A percentile compares a stretch with the other conserved stretches of the same genome.
Evolutionary conservation across 1,284 basidiomycete genomes (phyloP).

Genomic region (Microbotryum saponariae): DNA sequence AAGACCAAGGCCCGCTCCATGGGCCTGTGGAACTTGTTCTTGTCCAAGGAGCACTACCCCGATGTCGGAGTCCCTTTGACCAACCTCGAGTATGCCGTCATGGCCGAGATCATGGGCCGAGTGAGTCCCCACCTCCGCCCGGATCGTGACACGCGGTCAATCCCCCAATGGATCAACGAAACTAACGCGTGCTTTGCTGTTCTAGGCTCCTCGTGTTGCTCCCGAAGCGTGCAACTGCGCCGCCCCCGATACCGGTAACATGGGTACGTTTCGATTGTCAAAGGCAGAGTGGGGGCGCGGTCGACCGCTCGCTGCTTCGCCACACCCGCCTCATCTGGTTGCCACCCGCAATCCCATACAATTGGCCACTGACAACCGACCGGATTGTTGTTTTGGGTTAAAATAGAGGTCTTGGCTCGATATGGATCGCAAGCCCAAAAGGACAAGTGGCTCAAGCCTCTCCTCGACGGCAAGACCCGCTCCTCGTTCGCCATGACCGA

Average conservation of each 20-base stretch:
- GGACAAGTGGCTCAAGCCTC: slow-evolving; percentile 76
- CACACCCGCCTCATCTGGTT: slow-evolving; percentile 2
- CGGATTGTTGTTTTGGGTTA: slow-evolving; percentile 37
- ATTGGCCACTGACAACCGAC: not conserved
- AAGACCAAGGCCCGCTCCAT: slow-evolving; percentile 78
- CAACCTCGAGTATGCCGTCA: slow-evolving; percentile 95
- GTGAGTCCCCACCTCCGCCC: not conserved
- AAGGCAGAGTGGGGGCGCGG: not conserved
- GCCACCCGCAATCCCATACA: not conserved
- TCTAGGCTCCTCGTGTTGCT: slow-evolving; percentile 23
- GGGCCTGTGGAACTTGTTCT: slow-evolving; percentile 95
- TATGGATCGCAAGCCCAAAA: slow-evolving; percentile 87
- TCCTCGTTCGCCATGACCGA: slow-evolving; percentile 95
- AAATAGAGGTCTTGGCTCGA: slow-evolving; percentile 78
- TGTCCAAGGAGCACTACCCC: slow-evolving; percentile 74
- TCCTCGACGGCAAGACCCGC: slow-evolving; percentile 86
- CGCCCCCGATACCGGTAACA: slow-evolving; percentile 36
- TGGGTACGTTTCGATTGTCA: slow-evolving; percentile 19
- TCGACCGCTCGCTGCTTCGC: not conserved
- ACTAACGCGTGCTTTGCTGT: not conserved
- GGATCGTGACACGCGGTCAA: not conserved
- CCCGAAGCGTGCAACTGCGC: slow-evolving; percentile 37
- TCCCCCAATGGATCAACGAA: not conserved
- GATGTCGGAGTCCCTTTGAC: slow-evolving; percentile 77
- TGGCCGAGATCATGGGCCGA: slow-evolving; percentile 89